These are phyloP conservation scores for Lachnellula cervina DNA, from an alignment of 2,329 filamentous ascomycete genomes.

Conservation along the genomic window DNA sequence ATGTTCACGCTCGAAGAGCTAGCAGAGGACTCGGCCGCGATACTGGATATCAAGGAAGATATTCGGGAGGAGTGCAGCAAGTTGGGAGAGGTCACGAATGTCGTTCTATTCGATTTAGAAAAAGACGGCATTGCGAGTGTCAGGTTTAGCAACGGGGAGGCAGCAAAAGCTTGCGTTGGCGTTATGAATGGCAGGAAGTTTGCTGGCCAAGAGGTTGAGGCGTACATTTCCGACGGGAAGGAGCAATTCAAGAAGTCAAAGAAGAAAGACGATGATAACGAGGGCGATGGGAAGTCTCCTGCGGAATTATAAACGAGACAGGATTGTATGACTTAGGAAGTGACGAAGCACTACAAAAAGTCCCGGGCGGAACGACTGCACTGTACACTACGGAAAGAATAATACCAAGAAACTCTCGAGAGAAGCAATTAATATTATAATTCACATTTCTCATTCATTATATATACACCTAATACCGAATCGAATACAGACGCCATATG, in stretches of 20 bases:
- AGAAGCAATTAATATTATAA: not conserved
- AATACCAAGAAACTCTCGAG: not conserved
- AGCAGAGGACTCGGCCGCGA: conserved; percentile 74
- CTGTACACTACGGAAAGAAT: not conserved
- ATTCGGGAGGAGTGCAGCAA: conserved; percentile 86
- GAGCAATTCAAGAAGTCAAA: conserved; percentile 70
- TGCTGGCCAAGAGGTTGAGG: conserved; percentile 65
- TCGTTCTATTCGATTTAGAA: conserved; percentile 86
- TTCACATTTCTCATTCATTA: not conserved
- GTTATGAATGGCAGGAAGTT: conserved; percentile 79
- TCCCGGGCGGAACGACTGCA: not conserved
- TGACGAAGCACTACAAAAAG: not conserved
- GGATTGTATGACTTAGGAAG: not conserved
- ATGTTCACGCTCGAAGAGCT: conserved; percentile 89
- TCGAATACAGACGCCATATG: not conserved
- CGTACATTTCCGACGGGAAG: conserved; percentile 63
- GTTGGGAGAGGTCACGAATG: conserved; percentile 82
- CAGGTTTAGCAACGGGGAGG: conserved; percentile 67
- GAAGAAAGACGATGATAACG: conserved; percentile 39
- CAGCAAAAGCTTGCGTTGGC: conserved; percentile 67
- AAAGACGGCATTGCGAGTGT: conserved; percentile 79
- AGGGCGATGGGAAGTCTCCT: not conserved
- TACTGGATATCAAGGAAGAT: conserved; percentile 91
- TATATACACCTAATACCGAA: not conserved
- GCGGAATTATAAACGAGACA: not conserved